phyloP scores from a whole-genome alignment of 805 yeast species.

The Candida rishiriensis region DNA sequence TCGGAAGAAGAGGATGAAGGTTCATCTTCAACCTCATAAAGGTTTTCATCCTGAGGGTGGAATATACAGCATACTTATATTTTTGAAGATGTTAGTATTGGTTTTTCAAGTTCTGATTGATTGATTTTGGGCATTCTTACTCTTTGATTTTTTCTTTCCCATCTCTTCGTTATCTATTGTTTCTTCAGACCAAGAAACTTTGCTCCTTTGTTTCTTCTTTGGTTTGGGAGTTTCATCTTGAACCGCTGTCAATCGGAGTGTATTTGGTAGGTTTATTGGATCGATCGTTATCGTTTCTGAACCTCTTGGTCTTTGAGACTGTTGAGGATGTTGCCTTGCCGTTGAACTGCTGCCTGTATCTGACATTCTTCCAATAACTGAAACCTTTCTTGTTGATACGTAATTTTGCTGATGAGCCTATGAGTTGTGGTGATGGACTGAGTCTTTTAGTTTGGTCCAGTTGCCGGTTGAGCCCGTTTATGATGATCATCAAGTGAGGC shows the following conservation, averaged over 20 bases:
- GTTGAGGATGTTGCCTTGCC: not conserved
- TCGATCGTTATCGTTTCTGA: slow-evolving; percentile 16
- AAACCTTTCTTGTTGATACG: no score
- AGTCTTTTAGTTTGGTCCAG: no score
- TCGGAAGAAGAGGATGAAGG: slow-evolving; percentile 14
- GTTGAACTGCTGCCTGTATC: no score
- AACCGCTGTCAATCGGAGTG: slow-evolving; percentile 14
- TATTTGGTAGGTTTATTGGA: slow-evolving; percentile 12
- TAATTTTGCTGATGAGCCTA: no score
- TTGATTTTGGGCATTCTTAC: slow-evolving; percentile 23
- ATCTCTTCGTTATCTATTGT: slow-evolving; percentile 87
- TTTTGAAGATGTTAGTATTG: no score
- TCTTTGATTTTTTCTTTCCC: slow-evolving; percentile 85
- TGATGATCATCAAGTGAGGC: no score
- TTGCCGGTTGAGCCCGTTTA: not conserved
- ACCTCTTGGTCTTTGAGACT: not conserved
- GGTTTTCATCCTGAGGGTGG: slow-evolving; percentile 66
- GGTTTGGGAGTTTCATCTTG: slow-evolving; percentile 10
- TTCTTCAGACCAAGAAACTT: slow-evolving; percentile 80
- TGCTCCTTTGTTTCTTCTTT: slow-evolving; percentile 31
- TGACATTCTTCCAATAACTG: no score
- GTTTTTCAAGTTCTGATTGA: no score
- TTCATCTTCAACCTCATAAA: slow-evolving; percentile 25
- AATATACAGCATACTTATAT: slow-evolving; percentile 72
- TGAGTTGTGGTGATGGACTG: no score